These are phyloP conservation scores for Diplocarpon mali DNA, from an alignment of 2,329 filamentous ascomycete genomes.

Conservation along the genomic window DNA sequence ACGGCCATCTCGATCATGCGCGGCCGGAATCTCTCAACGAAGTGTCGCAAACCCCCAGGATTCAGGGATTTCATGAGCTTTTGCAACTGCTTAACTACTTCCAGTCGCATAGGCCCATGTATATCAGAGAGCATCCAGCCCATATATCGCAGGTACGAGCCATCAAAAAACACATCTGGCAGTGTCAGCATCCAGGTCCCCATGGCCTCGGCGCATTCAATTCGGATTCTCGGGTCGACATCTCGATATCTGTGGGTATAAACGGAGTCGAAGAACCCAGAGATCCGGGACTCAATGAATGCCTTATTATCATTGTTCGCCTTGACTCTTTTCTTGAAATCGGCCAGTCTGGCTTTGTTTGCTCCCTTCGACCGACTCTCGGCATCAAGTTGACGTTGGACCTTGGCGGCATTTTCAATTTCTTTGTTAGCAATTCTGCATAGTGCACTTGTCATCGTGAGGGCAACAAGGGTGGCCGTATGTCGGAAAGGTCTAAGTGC, in stretches of 20 bases:
- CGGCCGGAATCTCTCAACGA: conserved; percentile 82
- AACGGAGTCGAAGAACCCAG: conserved; percentile 81
- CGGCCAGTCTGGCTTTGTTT: conserved; percentile 68
- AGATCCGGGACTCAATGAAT: conserved; percentile 57
- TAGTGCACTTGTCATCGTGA: conserved; percentile 69
- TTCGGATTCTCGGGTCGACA: conserved; percentile 77
- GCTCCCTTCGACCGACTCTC: conserved; percentile 63
- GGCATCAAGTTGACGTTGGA: conserved; percentile 66
- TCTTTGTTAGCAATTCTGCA: conserved; percentile 63
- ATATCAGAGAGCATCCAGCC: conserved; percentile 92
- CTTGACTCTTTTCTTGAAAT: conserved; percentile 60
- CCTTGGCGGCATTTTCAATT: conserved; percentile 60
- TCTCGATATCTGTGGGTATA: conserved; percentile 96
- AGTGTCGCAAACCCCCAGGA: conserved; percentile 66
- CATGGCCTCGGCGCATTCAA: conserved; percentile 77
- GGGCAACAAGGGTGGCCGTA: conserved; percentile 75
- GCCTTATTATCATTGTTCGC: conserved; percentile 32
- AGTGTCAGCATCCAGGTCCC: conserved; percentile 81
- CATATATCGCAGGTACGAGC: conserved; percentile 80
- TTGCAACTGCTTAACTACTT: conserved; percentile 74
- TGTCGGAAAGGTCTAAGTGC: conserved; percentile 83
- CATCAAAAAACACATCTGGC: conserved; percentile 82
- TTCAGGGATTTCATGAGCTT: conserved; percentile 73
- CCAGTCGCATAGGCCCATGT: conserved; percentile 61
- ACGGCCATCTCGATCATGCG: conserved; percentile 89